These are phyloP conservation scores for Mortierella sp. DNA, from an alignment of 371 early-diverging fungal genomes.

Conservation along the genomic window DNA sequence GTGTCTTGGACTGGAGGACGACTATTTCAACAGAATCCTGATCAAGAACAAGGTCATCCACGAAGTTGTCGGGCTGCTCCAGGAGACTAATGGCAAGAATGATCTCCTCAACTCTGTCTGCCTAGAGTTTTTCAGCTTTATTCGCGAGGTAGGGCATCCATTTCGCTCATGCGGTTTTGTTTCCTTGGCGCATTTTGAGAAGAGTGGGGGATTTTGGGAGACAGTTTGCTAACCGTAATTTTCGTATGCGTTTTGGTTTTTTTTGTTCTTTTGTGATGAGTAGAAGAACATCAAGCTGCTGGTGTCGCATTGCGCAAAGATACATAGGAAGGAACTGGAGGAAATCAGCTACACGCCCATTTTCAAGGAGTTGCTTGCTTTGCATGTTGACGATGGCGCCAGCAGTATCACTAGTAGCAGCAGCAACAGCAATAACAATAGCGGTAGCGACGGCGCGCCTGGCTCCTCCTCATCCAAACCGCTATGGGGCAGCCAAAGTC, in stretches of 20 bases:
- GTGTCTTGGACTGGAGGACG: background rate
- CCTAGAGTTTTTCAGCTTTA: conserved; percentile 6
- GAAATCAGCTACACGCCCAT: background rate
- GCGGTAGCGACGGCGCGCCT: background rate
- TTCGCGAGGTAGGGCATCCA: background rate
- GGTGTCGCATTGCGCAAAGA: background rate
- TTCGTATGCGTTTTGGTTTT: background rate
- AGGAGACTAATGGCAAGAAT: background rate
- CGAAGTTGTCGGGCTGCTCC: background rate
- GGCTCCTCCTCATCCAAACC: background rate
- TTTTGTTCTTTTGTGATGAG: background rate
- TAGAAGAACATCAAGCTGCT: background rate
- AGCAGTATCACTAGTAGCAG: too few relatives aligned
- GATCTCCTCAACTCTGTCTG: conserved; percentile 3
- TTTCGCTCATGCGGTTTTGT: background rate
- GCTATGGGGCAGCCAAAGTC: background rate
- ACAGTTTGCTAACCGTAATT: too few relatives aligned
- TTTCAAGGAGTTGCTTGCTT: background rate
- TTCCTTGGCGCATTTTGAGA: too few relatives aligned
- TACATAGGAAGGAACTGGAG: background rate
- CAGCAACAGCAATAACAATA: background rate
- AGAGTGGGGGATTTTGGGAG: background rate
- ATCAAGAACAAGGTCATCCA: conserved; percentile 2
- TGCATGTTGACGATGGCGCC: background rate
- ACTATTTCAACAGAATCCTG: background rate